Conservation (phyloP, 768 basidiomycete species). For the Trametopsis cervina region DNA sequence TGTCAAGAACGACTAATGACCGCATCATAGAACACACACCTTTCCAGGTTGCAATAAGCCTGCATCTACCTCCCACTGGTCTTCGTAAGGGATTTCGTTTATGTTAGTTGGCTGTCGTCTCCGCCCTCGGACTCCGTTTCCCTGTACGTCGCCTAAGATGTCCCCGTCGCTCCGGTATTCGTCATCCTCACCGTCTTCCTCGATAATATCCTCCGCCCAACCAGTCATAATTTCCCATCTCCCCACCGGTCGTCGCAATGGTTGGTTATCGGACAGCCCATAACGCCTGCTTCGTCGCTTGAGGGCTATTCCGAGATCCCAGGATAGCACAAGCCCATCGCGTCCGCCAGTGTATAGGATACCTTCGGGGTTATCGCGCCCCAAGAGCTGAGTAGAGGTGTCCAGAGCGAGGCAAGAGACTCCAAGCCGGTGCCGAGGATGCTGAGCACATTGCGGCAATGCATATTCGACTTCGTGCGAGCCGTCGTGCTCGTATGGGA, state of each 20-base stretch:
- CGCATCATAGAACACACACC: constrained; percentile 31
- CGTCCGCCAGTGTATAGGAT: constrained; percentile 88
- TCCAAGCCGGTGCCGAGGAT: constrained; percentile 83
- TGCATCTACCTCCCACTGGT: constrained; percentile 74
- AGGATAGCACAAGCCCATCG: constrained; percentile 82
- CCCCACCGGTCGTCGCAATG: constrained; percentile 25
- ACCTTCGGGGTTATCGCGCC: constrained; percentile 63
- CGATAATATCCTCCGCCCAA: constrained; percentile 65
- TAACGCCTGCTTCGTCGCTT: constrained; percentile 33
- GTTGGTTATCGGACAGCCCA: constrained; percentile 15
- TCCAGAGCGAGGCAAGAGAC: constrained; percentile 86
- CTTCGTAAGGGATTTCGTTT: constrained; percentile 49
- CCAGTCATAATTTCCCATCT: constrained; percentile 83
- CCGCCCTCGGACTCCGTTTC: constrained; percentile 27
- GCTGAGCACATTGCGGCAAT: constrained; percentile 25
- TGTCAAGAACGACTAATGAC: background rate
- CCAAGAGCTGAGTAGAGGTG: constrained; percentile 68
- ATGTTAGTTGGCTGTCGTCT: constrained; percentile 25
- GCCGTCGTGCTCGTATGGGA: constrained; percentile 28
- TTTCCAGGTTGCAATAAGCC: constrained; percentile 39
- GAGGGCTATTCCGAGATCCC: constrained; percentile 75
- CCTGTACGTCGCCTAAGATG: constrained; percentile 64
- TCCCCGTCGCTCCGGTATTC: constrained; percentile 66
- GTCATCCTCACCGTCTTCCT: constrained; percentile 63
- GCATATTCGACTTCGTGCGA: constrained; percentile 14